Evolutionary conservation across 2,329 filamentous ascomycete genomes (phyloP), one percentile per base, ranked within the genome.

Genomic region (Venturia oleaginea): DNA sequence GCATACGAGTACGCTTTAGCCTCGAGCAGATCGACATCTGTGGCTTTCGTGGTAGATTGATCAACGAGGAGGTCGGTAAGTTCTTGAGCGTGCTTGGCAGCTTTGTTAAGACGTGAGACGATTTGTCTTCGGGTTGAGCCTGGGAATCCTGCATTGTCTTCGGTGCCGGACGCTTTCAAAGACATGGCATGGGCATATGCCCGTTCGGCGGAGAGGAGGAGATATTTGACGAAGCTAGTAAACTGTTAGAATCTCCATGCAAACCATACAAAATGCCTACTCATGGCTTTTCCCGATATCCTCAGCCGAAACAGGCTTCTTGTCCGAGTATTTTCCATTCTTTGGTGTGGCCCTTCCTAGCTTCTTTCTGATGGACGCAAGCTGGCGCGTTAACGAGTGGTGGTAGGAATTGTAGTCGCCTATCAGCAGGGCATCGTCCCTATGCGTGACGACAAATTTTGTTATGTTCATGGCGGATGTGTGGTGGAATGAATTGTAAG

Each of bases 181-280:
- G 89, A 86, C 92, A 97, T 95, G 65, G 92, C 93, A 75, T 96
- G 88, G 43, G 94, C 93, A 91, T 92, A 97, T 62, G 92, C 91
- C 68, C 94, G 85, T 79, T 99, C 94, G 66, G 92, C 87, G 46
- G 86, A 90, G 71, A 97, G 85, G 65, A 99, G 82, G 38, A 93
- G 81, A n/a, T 97, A 81, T 69, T 89, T 83, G 60, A 87, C 84
- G 76, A 87, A 90, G 76, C 91, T 95, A 70, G 24, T 38, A 19
- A 34, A 13, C 10, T 4, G 24, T 66, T 43, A 66, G 57, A 32
- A 7, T 19, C 11, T 8, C 6, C 22, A 46, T 46, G 11, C 17
- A 7, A 24, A 5, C 11, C 7, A n/a, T 51, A 27, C 22, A 15
- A 1, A 51, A 27, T 8, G n/a, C 84, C 70, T 85, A 97, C 89